These are phyloP conservation scores for Boletales sp. DNA, from an alignment of 768 basidiomycete genomes.

Conservation along the genomic window DNA sequence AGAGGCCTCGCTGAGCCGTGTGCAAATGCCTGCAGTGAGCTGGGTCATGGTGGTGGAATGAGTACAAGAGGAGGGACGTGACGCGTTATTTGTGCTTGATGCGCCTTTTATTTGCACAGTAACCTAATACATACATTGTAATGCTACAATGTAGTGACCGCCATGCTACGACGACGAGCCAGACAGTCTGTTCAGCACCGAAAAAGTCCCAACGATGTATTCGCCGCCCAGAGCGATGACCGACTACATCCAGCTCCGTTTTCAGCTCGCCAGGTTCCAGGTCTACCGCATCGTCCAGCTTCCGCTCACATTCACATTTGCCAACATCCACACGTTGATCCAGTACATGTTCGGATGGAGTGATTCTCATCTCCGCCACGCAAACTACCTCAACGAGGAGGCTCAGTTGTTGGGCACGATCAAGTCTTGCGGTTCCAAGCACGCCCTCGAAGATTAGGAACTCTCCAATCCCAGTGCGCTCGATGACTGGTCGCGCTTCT, in stretches of 20 bases:
- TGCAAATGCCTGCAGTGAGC: conserved; percentile 58
- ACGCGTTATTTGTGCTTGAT: conserved; percentile 13
- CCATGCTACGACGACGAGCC: neutral
- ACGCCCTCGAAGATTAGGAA: conserved; percentile 15
- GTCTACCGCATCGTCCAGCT: conserved; percentile 25
- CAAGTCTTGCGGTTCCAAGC: conserved; percentile 20
- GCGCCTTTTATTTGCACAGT: conserved; percentile 10
- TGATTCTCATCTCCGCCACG: conserved; percentile 20
- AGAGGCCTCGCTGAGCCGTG: conserved; percentile 42
- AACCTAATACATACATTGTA: too few species aligned
- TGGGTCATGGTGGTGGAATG: conserved; percentile 29
- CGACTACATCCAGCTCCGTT: conserved; percentile 26
- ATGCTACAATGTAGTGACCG: too few species aligned
- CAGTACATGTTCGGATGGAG: conserved; percentile 33
- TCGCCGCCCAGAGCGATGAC: conserved; percentile 9
- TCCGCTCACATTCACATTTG: conserved; percentile 28
- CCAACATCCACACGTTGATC: conserved; percentile 27
- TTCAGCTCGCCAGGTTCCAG: conserved; percentile 26
- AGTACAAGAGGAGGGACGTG: conserved; percentile 1
- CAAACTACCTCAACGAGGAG: conserved; percentile 20
- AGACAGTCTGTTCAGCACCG: neutral
- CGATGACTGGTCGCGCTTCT: conserved; percentile 15
- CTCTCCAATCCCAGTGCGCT: conserved; percentile 1
- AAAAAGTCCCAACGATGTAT: neutral
- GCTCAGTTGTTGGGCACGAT: conserved; percentile 13